A percentile compares a stretch with the other conserved stretches of the same genome.
Conservation (phyloP, 2,329 filamentous ascomycete genomes). For the Fulvia fulva region DNA sequence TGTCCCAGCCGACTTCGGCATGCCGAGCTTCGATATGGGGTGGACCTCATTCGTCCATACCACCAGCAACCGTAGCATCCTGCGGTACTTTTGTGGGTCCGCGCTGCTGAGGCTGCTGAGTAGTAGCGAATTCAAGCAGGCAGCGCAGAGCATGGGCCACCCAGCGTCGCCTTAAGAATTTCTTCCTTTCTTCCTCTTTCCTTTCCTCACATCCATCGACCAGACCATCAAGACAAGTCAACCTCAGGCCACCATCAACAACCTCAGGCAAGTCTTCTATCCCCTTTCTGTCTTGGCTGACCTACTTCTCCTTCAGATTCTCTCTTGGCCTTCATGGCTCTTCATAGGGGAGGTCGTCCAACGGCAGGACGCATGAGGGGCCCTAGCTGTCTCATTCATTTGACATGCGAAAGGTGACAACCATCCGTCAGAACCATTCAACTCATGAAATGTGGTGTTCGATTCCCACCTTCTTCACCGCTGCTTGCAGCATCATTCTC, state of each 20-base stretch:
- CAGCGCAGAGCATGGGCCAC: background rate
- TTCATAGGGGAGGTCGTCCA: background rate
- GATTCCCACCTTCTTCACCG: background rate
- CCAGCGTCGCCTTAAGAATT: background rate
- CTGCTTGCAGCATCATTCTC: background rate
- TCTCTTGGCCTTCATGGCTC: background rate
- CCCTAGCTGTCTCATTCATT: background rate
- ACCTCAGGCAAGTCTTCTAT: background rate
- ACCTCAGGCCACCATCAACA: background rate
- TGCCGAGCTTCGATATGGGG: background rate
- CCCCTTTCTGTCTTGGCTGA: background rate
- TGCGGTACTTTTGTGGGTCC: too few relatives aligned
- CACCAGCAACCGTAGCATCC: too few relatives aligned
- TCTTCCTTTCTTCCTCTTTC: background rate
- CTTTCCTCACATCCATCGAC: background rate
- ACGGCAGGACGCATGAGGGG: background rate
- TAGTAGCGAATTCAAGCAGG: background rate
- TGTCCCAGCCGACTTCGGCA: background rate
- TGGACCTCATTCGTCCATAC: background rate
- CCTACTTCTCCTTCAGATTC: background rate
- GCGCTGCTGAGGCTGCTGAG: too few relatives aligned
- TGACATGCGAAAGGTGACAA: background rate
- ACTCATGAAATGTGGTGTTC: background rate
- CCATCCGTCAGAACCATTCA: background rate
- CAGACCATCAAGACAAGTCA: background rate